phyloP scores from a whole-genome alignment of 2,329 filamentous ascomycete species.

The Cordyceps pruinosa region DNA sequence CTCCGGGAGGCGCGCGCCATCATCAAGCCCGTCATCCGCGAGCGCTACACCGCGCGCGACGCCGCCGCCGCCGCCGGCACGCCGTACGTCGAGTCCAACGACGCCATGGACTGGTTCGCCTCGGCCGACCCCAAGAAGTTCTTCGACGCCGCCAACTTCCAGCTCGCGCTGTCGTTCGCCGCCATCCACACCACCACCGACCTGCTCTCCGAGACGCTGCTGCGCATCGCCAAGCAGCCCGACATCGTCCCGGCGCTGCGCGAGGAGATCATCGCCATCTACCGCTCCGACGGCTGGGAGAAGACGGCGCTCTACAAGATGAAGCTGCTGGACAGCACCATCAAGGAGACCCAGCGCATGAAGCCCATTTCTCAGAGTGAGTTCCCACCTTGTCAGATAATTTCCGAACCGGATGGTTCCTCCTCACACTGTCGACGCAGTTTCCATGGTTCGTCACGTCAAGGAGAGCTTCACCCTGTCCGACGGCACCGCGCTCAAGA shows the following conservation, averaged over 20 bases:
- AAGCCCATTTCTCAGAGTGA: slow-evolving; percentile 31
- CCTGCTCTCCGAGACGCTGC: slow-evolving; percentile 16
- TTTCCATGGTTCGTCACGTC: slow-evolving; percentile 11
- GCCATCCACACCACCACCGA: slow-evolving; percentile 48
- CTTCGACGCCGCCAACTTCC: slow-evolving; percentile 14
- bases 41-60: slow-evolving; percentile 37
- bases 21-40: slow-evolving; percentile 34
- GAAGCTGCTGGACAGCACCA: slow-evolving; percentile 41
- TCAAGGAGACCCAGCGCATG: slow-evolving; percentile 44
- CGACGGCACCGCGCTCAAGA: slow-evolving; percentile 12
- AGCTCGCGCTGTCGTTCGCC: slow-evolving; percentile 32
- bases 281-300: slow-evolving; percentile 29
- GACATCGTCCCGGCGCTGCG: slow-evolving; percentile 31
- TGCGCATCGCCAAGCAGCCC: slow-evolving; percentile 33
- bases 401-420: background rate
- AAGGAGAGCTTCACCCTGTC: slow-evolving; percentile 9
- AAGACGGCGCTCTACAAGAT: slow-evolving; percentile 38
- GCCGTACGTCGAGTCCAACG: slow-evolving; percentile 32
- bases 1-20: slow-evolving; percentile 9
- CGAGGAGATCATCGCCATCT: slow-evolving; percentile 29
- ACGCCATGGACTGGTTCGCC: slow-evolving; percentile 51
- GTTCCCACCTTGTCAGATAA: background rate
- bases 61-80: slow-evolving; percentile 20
- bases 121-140: slow-evolving; percentile 27
- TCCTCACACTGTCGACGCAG: background rate